A percentile compares a stretch with the other conserved stretches of the same genome.
These are phyloP conservation scores for Suillus placidus DNA, from an alignment of 768 basidiomycete species.

Conservation along the genomic window DNA sequence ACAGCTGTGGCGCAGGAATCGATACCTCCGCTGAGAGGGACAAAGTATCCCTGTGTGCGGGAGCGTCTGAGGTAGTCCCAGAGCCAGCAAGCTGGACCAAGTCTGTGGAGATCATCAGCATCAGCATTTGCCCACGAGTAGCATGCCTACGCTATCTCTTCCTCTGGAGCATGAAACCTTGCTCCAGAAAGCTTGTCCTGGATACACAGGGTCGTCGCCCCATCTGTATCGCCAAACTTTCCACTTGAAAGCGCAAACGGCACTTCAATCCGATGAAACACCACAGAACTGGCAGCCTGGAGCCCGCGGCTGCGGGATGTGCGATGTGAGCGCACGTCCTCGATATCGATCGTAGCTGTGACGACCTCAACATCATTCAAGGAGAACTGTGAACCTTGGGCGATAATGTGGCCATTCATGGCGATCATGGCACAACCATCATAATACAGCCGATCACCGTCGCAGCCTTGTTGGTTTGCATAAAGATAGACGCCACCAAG, in stretches of 20 bases:
- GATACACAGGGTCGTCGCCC: conserved; percentile 49
- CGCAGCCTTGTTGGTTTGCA: conserved; percentile 98
- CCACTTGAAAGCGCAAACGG: conserved; percentile 79
- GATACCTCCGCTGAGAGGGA: conserved; percentile 94
- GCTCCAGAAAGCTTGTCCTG: conserved; percentile 45
- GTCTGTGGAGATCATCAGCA: conserved; percentile 44
- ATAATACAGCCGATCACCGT: conserved; percentile 97
- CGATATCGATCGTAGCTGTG: conserved; percentile 94
- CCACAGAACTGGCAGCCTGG: conserved; percentile 79
- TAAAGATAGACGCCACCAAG: conserved; percentile 97
- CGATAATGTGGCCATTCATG: conserved; percentile 88
- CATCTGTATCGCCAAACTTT: conserved; percentile 64
- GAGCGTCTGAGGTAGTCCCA: conserved; percentile 99
- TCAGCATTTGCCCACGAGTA: no score
- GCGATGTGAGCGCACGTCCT: conserved; percentile 91
- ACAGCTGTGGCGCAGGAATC: conserved; percentile 97
- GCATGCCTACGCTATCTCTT: conserved; percentile 90
- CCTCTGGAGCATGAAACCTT: conserved; percentile 83
- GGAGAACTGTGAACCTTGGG: conserved; percentile 97
- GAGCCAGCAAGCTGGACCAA: conserved; percentile 99
- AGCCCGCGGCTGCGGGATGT: conserved; percentile 82
- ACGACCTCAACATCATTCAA: conserved; percentile 95
- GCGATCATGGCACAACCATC: conserved; percentile 98
- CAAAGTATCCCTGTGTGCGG: conserved; percentile 90
- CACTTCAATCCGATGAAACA: conserved; percentile 83